Evolutionary conservation across 129 eudicot species (phyloP), one percentile per base, ranked within the genome.

Genomic region (Sambucus nigra): DNA sequence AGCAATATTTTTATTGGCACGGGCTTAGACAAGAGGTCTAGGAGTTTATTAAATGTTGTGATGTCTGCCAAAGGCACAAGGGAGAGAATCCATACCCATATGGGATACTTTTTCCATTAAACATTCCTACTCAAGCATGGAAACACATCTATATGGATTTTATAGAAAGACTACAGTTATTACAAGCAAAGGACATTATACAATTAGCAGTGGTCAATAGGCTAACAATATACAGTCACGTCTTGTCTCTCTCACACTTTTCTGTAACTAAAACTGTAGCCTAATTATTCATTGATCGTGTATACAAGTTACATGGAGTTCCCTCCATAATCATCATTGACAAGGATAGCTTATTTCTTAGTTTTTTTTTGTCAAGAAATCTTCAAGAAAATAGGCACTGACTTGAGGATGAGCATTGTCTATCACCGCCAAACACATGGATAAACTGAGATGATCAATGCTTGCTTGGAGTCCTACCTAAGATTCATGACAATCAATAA

Each of bases 351-450:
- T 2, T 33, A 4, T 63, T 51, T 17, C 9, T 38, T 0, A 50
- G 59, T 10, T 5, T 4, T 0, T 63, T 63, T 32, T 50, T 51
- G 59, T n/a, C 19, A 51, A 8, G 13, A 10, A 7, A 10, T 50
- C 0, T 51, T 54, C 32, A 21, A 5, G 12, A 0, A n/a, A 6
- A 2, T 40, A 13, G 52, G 53, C 10, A 53, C 53, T 2, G 0
- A 26, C 13, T 10, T 64, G 1, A 6, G 1, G 9, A 10, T 55
- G 15, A 25, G 56, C 9, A 16, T 18, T 1, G 28, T 57, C 3
- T 45, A 45, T 7, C 63, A 65, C 7, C 71, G 38, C 4, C 19
- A 65, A 18, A 55, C 55, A n/a, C 49, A 65, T 38, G 63, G 63
- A 1, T 56, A 65, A 16, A 44, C 71, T 5, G 56, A 65, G 25